phyloP scores from a whole-genome alignment of 805 yeast genomes.

The Pichia cephalocereana region DNA sequence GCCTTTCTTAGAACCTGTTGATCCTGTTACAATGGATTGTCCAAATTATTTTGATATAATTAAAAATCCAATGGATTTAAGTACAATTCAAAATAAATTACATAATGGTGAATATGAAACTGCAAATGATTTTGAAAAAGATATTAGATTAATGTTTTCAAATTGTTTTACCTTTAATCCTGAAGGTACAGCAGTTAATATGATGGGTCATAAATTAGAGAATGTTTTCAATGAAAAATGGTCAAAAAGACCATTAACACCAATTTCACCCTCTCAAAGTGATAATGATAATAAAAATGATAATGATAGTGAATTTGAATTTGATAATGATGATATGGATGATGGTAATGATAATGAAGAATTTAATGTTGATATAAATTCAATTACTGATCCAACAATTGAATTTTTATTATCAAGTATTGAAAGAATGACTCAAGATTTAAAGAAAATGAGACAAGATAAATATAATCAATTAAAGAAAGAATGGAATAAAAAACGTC shows the following conservation, averaged over 20 bases:
- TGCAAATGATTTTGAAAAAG: constrained; percentile 80
- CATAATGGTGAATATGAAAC: constrained; percentile 82
- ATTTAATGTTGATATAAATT: constrained; percentile 49
- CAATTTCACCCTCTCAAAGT: constrained; percentile 37
- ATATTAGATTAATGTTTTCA: constrained; percentile 71
- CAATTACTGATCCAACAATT: constrained; percentile 82
- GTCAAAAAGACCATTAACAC: constrained; percentile 73
- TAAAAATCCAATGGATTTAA: constrained; percentile 91
- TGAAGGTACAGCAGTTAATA: constrained; percentile 91
- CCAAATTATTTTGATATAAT: constrained; percentile 84
- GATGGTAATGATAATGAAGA: constrained; percentile 32
- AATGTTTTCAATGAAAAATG: constrained; percentile 79
- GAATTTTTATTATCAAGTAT: constrained; percentile 82
- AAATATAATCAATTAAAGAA: constrained; percentile 59
- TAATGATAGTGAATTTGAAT: constrained; percentile 40
- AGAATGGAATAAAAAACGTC: constrained; percentile 47
- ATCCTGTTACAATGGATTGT: constrained; percentile 85
- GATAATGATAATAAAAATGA: constrained; percentile 30
- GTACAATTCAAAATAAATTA: constrained; percentile 72
- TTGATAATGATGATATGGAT: constrained; percentile 33
- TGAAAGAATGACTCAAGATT: constrained; percentile 74
- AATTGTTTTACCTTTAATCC: constrained; percentile 94
- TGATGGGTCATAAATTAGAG: constrained; percentile 91
- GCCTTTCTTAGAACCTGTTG: constrained; percentile 91
- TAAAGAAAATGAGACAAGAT: constrained; percentile 72